Percentiles rank a stretch among this genome's conserved stretches.
Conservation (phyloP, 345 rosid genomes). For the Eucalyptus globulus region DNA sequence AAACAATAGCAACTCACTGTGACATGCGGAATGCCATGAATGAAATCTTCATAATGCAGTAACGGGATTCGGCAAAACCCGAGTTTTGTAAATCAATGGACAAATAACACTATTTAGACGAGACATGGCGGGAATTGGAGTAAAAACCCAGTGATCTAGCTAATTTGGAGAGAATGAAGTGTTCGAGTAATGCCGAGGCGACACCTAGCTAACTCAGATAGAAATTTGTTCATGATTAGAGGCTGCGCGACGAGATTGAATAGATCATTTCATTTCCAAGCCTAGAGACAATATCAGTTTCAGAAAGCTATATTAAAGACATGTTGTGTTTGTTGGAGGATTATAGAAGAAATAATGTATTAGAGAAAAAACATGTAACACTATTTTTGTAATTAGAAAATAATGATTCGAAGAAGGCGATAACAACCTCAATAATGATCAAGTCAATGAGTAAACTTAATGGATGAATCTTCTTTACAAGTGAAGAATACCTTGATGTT, state of each 20-base stretch:
- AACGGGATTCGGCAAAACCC: background rate
- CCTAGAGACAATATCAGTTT: background rate
- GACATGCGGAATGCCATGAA: background rate
- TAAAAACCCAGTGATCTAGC: background rate
- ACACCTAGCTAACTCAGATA: background rate
- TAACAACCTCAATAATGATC: too few relatives aligned
- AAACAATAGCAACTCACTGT: background rate
- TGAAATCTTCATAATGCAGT: background rate
- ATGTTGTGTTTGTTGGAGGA: background rate
- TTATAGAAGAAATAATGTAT: too few relatives aligned
- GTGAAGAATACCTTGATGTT: too few relatives aligned
- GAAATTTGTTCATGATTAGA: background rate
- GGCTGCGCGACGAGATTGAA: accelerated
- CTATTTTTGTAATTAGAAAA: too few relatives aligned
- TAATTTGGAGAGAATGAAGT: background rate
- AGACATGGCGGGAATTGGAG: background rate
- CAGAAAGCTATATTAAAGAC: background rate
- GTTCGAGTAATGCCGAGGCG: accelerated
- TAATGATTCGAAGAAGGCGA: accelerated
- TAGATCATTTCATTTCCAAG: accelerated
- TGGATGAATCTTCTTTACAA: too few relatives aligned
- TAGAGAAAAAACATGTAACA: too few relatives aligned
- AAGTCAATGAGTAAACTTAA: too few relatives aligned
- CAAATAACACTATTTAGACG: background rate
- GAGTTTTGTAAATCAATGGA: background rate